phyloP scores from a whole-genome alignment of 73 alveolate genomes.

The Stentor coeruleus region DNA sequence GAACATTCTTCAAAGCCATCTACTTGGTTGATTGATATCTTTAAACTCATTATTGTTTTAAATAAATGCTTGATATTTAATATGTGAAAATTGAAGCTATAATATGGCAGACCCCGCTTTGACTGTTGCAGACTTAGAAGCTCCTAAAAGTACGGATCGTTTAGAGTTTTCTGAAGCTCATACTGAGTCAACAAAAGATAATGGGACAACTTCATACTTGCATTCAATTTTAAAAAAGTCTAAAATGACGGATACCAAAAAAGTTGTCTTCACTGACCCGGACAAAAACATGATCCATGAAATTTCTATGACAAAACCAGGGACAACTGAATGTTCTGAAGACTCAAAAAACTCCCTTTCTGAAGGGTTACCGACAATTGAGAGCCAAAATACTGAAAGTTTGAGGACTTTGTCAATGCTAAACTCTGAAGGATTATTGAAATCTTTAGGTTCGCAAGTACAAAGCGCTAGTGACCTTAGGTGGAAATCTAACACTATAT shows the following conservation, averaged over 20 bases:
- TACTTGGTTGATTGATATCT: no score
- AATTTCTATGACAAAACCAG: not conserved
- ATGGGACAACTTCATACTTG: no score
- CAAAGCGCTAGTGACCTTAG: not conserved
- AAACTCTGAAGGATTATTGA: not conserved
- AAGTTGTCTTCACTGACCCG: not conserved
- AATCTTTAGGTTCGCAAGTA: not conserved
- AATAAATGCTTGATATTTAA: no score
- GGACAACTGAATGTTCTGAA: not conserved
- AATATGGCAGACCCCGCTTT: conserved; percentile 9
- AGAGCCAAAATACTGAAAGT: not conserved
- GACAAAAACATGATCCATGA: not conserved
- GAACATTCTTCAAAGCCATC: no score
- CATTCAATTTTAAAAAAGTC: not conserved
- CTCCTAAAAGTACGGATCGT: not conserved
- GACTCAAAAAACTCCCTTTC: not conserved
- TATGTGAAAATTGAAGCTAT: no score
- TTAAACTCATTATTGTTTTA: no score
- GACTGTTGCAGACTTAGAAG: not conserved
- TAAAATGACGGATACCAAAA: not conserved
- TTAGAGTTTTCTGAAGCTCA: not conserved
- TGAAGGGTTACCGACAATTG: not conserved
- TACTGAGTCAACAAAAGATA: not conserved
- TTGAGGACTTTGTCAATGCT: not conserved
- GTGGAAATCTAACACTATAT: not conserved